These are phyloP conservation scores for Guadua angustifolia DNA, from an alignment of 176 grass and related monocot species.

Conservation along the genomic window DNA sequence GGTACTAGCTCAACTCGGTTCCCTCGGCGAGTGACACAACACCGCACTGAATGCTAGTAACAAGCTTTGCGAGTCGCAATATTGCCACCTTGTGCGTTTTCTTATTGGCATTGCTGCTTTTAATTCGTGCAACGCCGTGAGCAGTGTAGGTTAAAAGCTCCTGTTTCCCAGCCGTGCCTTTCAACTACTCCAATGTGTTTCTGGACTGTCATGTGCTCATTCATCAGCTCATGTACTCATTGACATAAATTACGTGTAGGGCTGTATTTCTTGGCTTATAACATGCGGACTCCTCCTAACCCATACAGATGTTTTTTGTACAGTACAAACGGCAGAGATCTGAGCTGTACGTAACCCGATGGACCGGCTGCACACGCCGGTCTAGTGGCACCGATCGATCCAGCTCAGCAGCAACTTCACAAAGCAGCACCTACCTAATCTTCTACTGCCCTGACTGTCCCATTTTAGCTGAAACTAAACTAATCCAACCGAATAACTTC, in stretches of 20 bases:
- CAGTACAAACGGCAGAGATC: not conserved
- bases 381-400: conserved; percentile 24
- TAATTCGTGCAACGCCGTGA: too few species aligned
- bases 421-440: too few species aligned
- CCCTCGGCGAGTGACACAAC: too few species aligned
- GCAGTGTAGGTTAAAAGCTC: too few species aligned
- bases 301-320: not conserved
- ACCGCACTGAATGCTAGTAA: too few species aligned
- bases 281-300: not conserved
- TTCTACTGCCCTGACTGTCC: not conserved
- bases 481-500: not conserved
- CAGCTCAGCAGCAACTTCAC: too few species aligned
- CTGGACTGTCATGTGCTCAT: not conserved
- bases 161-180: too few species aligned
- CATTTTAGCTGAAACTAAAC: not conserved
- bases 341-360: not conserved
- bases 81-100: too few species aligned
- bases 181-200: not conserved
- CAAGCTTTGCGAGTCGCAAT: too few species aligned
- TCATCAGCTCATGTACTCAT: not conserved
- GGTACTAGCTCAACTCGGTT: too few species aligned
- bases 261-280: not conserved
- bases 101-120: too few species aligned
- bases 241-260: not conserved
- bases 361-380: not conserved